A percentile compares a stretch with the other conserved stretches of the same genome.
Evolutionary conservation across 805 yeast species (phyloP).

Genomic region (Debaryomyces hansenii): DNA sequence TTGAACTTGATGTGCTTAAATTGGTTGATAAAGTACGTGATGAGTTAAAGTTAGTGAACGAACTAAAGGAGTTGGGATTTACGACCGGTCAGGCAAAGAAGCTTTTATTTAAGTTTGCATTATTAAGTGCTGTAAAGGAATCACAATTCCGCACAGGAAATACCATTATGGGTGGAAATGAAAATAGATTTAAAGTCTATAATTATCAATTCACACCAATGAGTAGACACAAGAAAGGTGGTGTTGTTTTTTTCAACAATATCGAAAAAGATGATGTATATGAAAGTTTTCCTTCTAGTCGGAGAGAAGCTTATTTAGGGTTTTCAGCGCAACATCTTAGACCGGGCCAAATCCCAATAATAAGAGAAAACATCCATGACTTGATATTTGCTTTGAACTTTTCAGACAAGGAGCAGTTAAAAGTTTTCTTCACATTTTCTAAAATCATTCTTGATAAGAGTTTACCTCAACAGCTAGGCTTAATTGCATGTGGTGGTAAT

Average conservation of each 20-base stretch:
- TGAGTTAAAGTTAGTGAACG: constrained; percentile 23
- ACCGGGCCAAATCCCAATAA: constrained; percentile 66
- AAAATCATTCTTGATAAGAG: constrained; percentile 52
- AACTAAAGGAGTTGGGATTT: constrained; percentile 30
- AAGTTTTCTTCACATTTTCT: constrained; percentile 49
- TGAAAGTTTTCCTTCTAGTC: constrained; percentile 36
- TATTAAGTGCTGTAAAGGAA: constrained; percentile 39
- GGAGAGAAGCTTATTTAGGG: constrained; percentile 47
- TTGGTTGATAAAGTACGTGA: constrained; percentile 38
- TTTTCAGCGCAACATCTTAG: constrained; percentile 24
- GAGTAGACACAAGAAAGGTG: constrained; percentile 21
- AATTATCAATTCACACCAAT: constrained; percentile 20
- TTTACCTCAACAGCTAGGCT: constrained; percentile 78
- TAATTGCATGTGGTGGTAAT: constrained; percentile 59
- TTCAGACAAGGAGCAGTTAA: constrained; percentile 50
- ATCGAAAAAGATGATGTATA: constrained; percentile 64
- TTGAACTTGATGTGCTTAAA: constrained; percentile 43
- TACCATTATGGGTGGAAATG: constrained; percentile 27
- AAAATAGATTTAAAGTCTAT: constrained; percentile 34
- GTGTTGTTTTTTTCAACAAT: constrained; percentile 74
- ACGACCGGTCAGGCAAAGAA: constrained; percentile 29
- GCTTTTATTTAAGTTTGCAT: constrained; percentile 37
- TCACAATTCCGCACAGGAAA: constrained; percentile 36
- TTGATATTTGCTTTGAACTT: constrained; percentile 68
- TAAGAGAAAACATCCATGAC: constrained; percentile 74